A percentile compares a stretch with the other conserved stretches of the same genome.
phyloP scores from a whole-genome alignment of 306 rosid species.

The Medicago truncatula region DNA sequence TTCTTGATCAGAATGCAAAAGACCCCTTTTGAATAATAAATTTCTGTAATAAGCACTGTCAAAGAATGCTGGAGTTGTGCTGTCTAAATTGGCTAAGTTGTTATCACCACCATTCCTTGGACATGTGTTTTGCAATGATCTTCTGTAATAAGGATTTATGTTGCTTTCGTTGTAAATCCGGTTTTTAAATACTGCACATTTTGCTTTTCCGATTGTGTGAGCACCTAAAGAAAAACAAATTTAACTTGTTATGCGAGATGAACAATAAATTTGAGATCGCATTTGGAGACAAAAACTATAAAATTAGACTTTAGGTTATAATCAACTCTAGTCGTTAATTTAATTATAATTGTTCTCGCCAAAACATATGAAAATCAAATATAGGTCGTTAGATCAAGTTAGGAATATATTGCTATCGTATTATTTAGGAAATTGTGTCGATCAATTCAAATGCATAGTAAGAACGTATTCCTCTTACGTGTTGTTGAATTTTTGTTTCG shows the following conservation, averaged over 20 bases:
- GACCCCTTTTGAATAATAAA: slow-evolving; percentile 47
- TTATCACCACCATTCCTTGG: slow-evolving; percentile 51
- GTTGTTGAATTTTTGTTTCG: no score
- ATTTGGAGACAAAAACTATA: no score
- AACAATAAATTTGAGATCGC: no score
- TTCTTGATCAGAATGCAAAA: slow-evolving; percentile 64
- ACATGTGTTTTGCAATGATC: slow-evolving; percentile 42
- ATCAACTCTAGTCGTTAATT: no score
- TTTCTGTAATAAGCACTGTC: slow-evolving; percentile 54
- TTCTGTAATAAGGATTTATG: slow-evolving; percentile 45
- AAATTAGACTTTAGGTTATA: no score
- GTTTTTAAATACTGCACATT: slow-evolving; percentile 38
- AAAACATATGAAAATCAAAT: no score
- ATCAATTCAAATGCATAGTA: no score
- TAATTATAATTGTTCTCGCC: no score
- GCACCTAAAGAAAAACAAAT: slow-evolving; percentile 44
- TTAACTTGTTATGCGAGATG: neutral
- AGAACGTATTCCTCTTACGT: no score
- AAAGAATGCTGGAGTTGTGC: slow-evolving; percentile 36
- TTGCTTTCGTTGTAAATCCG: slow-evolving; percentile 62
- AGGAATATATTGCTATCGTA: no score
- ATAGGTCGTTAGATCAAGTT: no score
- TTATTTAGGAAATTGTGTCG: no score
- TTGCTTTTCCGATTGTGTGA: slow-evolving; percentile 59
- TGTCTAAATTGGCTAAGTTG: slow-evolving; percentile 52